These are phyloP conservation scores for Hanseniaspora thailandica DNA, from an alignment of 805 yeast species.

Conservation along the genomic window DNA sequence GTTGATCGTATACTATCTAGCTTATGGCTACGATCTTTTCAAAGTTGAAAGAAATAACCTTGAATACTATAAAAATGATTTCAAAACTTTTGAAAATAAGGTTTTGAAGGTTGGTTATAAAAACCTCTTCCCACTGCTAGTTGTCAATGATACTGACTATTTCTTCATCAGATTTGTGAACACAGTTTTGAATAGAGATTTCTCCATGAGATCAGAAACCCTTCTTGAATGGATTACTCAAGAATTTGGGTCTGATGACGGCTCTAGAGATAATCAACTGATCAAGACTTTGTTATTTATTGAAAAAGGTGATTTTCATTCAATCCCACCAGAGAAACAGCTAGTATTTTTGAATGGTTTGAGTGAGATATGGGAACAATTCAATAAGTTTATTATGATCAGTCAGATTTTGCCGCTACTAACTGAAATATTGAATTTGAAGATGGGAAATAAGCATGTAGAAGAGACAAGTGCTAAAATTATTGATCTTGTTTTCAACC, in stretches of 20 bases:
- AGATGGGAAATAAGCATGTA: constrained; percentile 23
- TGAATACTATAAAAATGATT: constrained; percentile 50
- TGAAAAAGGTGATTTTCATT: constrained; percentile 47
- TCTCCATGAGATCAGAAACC: constrained; percentile 23
- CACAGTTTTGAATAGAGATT: constrained; percentile 35
- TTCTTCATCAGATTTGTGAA: constrained; percentile 29
- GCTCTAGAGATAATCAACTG: constrained; percentile 23
- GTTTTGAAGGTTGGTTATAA: constrained; percentile 30
- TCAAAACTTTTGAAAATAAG: constrained; percentile 38
- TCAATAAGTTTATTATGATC: constrained; percentile 24
- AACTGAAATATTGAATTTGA: constrained; percentile 26
- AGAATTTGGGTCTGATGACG: constrained; percentile 10
- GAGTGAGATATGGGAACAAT: constrained; percentile 11
- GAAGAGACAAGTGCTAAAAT: constrained; percentile 22
- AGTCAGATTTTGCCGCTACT: constrained; percentile 26
- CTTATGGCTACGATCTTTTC: constrained; percentile 41
- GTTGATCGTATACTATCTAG: constrained; percentile 57
- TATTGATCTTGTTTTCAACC: constrained; percentile 19
- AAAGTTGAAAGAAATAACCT: constrained; percentile 40
- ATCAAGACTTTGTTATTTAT: constrained; percentile 39
- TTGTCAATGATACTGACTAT: constrained; percentile 4
- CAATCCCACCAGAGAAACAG: constrained; percentile 16
- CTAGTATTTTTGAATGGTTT: constrained; percentile 17
- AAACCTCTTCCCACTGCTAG: constrained; percentile 32
- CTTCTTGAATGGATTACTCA: constrained; percentile 16